Evolutionary conservation across 805 yeast species (phyloP), one percentile per base, ranked within the genome.

Genomic region (Metschnikowia corniflorae): DNA sequence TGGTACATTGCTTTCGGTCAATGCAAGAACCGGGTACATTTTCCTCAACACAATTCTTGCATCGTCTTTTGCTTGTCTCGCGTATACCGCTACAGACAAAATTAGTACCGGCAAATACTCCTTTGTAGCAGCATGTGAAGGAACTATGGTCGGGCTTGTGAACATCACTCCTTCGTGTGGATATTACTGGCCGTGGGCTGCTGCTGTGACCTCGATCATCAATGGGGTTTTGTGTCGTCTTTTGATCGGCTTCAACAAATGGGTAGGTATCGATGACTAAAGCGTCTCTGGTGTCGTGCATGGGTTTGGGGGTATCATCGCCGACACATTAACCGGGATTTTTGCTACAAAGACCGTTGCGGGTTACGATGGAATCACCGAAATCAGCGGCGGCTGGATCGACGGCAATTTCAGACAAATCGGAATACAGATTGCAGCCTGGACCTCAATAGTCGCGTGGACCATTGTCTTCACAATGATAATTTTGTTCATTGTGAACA

Each of bases 1-100:
- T 10, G 75, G 74, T 25, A 68, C 75, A 13, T 51, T 68, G 30
- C 53, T 69, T 10, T 35, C 66, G 2, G 70, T 69, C 28, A 64
- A 57, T 33, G 47, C 37, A 12, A 61, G 75, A 55, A 68, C 74
- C 5, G 73, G 71, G 22, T 69, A 69, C 51, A 69, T 69, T 32
- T 62, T 68, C 57, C 60, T 66, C 35, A 70, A 70, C 48, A 75
- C 82, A 4, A 69, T 74, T 45, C 50, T 75, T 13, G 75, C 78
- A 0, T 77, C 80, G 1, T 57, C 73, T 1, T 58, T 61, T 42
- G 79, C 78, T 5, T 63, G 68, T 18, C 43, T 71, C 25, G 53
- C 71, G 3, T 76, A 72, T 59, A 63, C 68, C 20, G 34, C 60
- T 2, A 55, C 65, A 32, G 80, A 77, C 53, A 63, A 55, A 36